Percentiles rank a stretch among this genome's conserved stretches.
Conservation (phyloP, 306 rosid species). For the Begonia peltatifolia region DNA sequence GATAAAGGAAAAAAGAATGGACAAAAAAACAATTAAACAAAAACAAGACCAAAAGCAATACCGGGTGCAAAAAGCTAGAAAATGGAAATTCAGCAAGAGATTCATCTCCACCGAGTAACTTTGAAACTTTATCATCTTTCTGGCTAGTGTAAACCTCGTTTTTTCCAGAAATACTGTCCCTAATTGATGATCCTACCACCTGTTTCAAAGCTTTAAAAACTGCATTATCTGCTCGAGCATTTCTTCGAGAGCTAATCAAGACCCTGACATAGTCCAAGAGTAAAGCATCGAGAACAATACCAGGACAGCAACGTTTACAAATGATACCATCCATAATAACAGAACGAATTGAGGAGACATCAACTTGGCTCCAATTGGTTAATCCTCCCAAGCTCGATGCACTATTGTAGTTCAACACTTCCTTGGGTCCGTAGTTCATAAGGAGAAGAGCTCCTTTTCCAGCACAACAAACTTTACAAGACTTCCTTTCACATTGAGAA, state of each 20-base stretch:
- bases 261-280: slow-evolving; percentile 83
- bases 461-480: slow-evolving; percentile 86
- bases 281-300: slow-evolving; percentile 55
- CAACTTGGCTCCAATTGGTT: slow-evolving; percentile 38
- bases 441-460: slow-evolving; percentile 92
- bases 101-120: slow-evolving; percentile 54
- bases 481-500: slow-evolving; percentile 77
- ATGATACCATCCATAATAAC: slow-evolving; percentile 54
- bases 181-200: slow-evolving; percentile 42
- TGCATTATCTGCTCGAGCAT: slow-evolving; percentile 58
- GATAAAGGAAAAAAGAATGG: background rate
- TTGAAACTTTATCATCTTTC: slow-evolving; percentile 19
- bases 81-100: slow-evolving; percentile 91
- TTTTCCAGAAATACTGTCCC: slow-evolving; percentile 37
- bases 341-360: slow-evolving; percentile 47
- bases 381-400: slow-evolving; percentile 50
- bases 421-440: slow-evolving; percentile 42
- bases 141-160: slow-evolving; percentile 18
- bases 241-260: slow-evolving; percentile 62
- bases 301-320: slow-evolving; percentile 76
- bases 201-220: slow-evolving; percentile 58
- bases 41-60: slow-evolving; percentile 18
- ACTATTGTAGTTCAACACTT: slow-evolving; percentile 40
- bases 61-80: slow-evolving; percentile 77
- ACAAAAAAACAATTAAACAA: background rate